Evolutionary conservation across 2,329 filamentous ascomycete genomes (phyloP).

Genomic region (Helminthosporium solani): DNA sequence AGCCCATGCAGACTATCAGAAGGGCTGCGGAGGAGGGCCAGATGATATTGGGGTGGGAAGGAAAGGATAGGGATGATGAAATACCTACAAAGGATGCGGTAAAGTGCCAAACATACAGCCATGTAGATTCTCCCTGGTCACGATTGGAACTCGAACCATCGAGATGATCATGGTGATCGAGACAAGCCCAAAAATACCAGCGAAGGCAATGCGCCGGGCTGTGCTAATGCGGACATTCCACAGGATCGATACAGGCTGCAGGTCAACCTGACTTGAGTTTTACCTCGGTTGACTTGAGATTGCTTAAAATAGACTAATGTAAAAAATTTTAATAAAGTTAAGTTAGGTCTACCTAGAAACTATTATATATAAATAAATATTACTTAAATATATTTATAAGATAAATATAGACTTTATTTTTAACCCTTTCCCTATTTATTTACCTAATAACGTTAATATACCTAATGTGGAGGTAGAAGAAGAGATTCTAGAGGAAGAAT

Average conservation of each 20-base stretch:
- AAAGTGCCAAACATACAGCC: constrained; percentile 13
- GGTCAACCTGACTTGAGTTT: too few species aligned
- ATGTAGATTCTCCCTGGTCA: constrained; percentile 2
- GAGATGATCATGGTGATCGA: constrained; percentile 6
- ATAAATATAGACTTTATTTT: too few species aligned
- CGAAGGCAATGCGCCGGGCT: constrained; percentile 1
- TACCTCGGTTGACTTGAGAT: too few species aligned
- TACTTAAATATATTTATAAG: too few species aligned
- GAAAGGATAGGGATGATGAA: not conserved
- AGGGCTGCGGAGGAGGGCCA: not conserved
- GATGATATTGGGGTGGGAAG: not conserved
- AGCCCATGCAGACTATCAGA: not conserved
- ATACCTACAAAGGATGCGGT: constrained; percentile 12
- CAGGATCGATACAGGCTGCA: constrained; percentile 7
- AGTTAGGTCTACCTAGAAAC: too few species aligned
- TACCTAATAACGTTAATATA: too few species aligned
- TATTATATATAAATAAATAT: too few species aligned
- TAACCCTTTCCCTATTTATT: too few species aligned
- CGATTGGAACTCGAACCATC: constrained; percentile 7
- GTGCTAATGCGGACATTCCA: constrained; percentile 11
- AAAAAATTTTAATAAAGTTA: too few species aligned
- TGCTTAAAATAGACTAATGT: too few species aligned
- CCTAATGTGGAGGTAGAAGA: too few species aligned
- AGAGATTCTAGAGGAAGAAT: too few species aligned
- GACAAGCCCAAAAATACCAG: constrained; percentile 2